A percentile compares a stretch with the other conserved stretches of the same genome.
Evolutionary conservation across 306 rosid species (phyloP).

Genomic region (Datisca glomerata): DNA sequence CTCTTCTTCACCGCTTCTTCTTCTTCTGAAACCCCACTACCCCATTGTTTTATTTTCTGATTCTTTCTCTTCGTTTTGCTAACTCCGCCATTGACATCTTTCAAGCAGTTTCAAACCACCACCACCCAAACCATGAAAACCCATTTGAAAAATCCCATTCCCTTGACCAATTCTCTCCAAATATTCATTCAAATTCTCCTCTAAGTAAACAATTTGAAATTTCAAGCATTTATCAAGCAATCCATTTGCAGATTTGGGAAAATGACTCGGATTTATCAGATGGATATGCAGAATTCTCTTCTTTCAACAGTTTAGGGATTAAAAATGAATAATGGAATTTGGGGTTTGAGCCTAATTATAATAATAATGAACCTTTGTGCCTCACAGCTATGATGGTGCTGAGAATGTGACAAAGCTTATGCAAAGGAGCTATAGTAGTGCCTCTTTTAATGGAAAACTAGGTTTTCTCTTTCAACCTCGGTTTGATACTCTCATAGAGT

Average conservation of each 20-base stretch:
- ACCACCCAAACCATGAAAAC: constrained; percentile 14
- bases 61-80: constrained; percentile 26
- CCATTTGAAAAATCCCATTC: constrained; percentile 22
- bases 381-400: constrained; percentile 43
- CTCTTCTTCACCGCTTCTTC: too few relatives aligned
- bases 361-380: constrained; percentile 12
- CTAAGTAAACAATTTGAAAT: constrained; percentile 34
- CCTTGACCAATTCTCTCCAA: too few relatives aligned
- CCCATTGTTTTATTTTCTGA: constrained; percentile 30
- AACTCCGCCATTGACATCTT: constrained; percentile 32
- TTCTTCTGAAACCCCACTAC: too few relatives aligned
- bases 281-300: constrained; percentile 26
- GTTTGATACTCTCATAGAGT: constrained; percentile 28
- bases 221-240: too few relatives aligned
- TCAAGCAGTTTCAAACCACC: too few relatives aligned
- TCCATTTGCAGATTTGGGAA: constrained; percentile 10
- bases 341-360: constrained; percentile 18
- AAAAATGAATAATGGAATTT: too few relatives aligned
- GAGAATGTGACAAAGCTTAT: too few relatives aligned
- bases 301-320: constrained; percentile 25
- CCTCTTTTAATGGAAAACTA: constrained; percentile 44
- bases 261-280: constrained; percentile 5
- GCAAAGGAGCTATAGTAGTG: constrained; percentile 64
- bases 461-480: constrained; percentile 26
- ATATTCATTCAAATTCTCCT: constrained; percentile 34